A percentile compares a stretch with the other conserved stretches of the same genome.
Evolutionary conservation across 371 early-diverging fungal species (phyloP).

Genomic region (Haplosporangium sp.): DNA sequence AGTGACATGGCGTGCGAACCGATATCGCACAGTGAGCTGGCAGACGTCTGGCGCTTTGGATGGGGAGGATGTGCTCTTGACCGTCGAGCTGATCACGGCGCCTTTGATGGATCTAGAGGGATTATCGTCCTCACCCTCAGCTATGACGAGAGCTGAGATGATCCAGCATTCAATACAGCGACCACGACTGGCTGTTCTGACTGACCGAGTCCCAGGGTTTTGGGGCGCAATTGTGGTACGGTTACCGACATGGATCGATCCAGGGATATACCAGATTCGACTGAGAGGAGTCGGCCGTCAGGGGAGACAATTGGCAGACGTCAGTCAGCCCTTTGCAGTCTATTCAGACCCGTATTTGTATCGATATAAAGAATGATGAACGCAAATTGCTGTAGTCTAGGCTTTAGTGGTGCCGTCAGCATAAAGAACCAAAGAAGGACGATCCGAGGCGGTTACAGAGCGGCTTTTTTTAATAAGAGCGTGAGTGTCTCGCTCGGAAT

Average conservation of each 20-base stretch:
- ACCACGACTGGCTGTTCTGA: conserved; percentile 14
- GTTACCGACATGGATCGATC: conserved; percentile 26
- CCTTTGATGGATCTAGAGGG: too few relatives aligned
- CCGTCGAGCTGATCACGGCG: conserved; percentile 19
- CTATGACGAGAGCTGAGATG: conserved; percentile 11
- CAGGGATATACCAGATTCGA: conserved; percentile 35
- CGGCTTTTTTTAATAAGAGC: too few relatives aligned
- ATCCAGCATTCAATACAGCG: conserved; percentile 6
- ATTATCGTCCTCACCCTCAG: too few relatives aligned
- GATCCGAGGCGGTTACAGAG: not conserved
- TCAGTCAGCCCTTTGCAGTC: conserved; percentile 45
- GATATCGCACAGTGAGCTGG: conserved; percentile 33
- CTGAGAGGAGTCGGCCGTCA: conserved; percentile 5
- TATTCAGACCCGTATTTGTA: conserved; percentile 41
- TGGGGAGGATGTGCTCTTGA: conserved; percentile 8
- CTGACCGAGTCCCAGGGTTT: conserved; percentile 24
- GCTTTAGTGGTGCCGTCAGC: not conserved
- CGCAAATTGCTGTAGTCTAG: not conserved
- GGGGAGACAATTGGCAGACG: conserved; percentile 31
- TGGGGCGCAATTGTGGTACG: conserved; percentile 25
- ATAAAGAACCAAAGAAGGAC: conserved; percentile 2
- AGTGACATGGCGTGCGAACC: conserved; percentile 24
- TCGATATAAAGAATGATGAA: not conserved
- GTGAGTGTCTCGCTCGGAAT: too few relatives aligned
- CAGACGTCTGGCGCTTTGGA: not conserved